A percentile compares a stretch with the other conserved stretches of the same genome.
phyloP scores from a whole-genome alignment of 371 early-diverging fungal species.

The Mucor lusitanicus region DNA sequence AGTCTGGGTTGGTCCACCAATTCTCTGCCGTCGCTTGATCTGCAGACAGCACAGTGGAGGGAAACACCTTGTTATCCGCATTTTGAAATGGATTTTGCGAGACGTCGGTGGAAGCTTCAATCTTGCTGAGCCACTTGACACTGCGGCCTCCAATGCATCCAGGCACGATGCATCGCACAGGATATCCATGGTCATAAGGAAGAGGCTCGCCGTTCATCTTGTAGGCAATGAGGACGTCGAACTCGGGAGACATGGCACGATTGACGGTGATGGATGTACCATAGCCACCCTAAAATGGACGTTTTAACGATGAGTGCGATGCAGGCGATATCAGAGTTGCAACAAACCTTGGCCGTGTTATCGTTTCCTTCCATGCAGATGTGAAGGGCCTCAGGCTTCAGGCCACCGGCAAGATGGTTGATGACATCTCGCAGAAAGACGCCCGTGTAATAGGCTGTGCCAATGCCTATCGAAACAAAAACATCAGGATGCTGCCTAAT shows the following conservation, averaged over 20 bases:
- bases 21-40: conserved; percentile 51
- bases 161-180: conserved; percentile 81
- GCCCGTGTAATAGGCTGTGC: conserved; percentile 83
- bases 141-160: conserved; percentile 87
- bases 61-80: conserved; percentile 84
- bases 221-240: conserved; percentile 84
- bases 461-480: conserved; percentile 57
- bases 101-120: conserved; percentile 64
- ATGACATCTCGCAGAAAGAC: conserved; percentile 79
- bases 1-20: conserved; percentile 62
- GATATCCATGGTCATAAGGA: conserved; percentile 80
- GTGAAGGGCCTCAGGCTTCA: conserved; percentile 53
- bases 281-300: conserved; percentile 58
- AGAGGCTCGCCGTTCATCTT: conserved; percentile 84
- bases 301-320: neutral
- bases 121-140: conserved; percentile 77
- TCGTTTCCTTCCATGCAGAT: conserved; percentile 74
- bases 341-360: conserved; percentile 51
- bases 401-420: conserved; percentile 47
- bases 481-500: neutral
- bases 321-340: neutral
- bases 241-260: conserved; percentile 68
- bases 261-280: conserved; percentile 76
- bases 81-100: conserved; percentile 75
- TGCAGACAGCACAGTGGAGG: conserved; percentile 52